These are phyloP conservation scores for Ophiosphaerella herpotricha DNA, from an alignment of 2,329 filamentous ascomycete genomes.

Conservation along the genomic window DNA sequence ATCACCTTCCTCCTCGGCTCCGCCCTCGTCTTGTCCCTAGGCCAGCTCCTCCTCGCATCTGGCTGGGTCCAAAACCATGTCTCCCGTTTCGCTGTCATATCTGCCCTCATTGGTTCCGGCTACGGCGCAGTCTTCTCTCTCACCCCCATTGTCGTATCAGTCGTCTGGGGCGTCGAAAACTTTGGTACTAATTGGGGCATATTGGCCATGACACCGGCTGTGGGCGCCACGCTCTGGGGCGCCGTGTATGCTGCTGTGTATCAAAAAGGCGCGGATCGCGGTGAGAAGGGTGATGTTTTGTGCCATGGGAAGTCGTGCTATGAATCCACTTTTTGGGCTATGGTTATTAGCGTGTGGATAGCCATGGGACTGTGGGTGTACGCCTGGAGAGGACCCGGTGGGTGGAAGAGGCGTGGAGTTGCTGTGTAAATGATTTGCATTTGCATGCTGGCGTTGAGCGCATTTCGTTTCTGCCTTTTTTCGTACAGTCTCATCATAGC, in stretches of 20 bases:
- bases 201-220: conserved; percentile 85
- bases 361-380: conserved; percentile 73
- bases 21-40: conserved; percentile 80
- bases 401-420: conserved; percentile 78
- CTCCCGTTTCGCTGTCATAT: conserved; percentile 83
- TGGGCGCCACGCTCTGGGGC: conserved; percentile 88
- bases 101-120: conserved; percentile 81
- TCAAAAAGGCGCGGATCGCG: conserved; percentile 64
- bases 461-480: not conserved
- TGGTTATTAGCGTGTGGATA: conserved; percentile 78
- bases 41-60: conserved; percentile 77
- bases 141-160: conserved; percentile 89
- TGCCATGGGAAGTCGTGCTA: conserved; percentile 87
- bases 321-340: conserved; percentile 80
- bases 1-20: conserved; percentile 79
- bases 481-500: too few species aligned
- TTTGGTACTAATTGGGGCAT: conserved; percentile 99
- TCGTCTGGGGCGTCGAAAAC: conserved; percentile 98
- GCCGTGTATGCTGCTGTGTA: conserved; percentile 84
- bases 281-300: conserved; percentile 55
- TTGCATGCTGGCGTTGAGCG: not conserved
- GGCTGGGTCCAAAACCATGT: conserved; percentile 75
- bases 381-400: conserved; percentile 79
- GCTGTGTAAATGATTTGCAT: conserved; percentile 54
- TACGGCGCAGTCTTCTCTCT: conserved; percentile 92